Conservation (phyloP, 2,329 filamentous ascomycete species). For the Aspergillus arachidicola region DNA sequence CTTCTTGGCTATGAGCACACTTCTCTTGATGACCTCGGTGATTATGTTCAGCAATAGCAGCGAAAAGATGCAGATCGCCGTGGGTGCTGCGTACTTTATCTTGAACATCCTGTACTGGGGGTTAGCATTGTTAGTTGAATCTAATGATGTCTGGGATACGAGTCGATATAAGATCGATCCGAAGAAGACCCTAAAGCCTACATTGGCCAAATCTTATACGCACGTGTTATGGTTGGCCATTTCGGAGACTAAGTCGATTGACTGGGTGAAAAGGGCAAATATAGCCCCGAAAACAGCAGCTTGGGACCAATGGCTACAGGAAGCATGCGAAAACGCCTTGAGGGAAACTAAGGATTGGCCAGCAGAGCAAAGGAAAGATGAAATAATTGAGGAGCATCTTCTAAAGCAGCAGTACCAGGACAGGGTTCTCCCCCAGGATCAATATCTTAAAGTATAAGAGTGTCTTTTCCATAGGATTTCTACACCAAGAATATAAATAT, state of each 20-base stretch:
- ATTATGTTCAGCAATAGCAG: conserved; percentile 64
- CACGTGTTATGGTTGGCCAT: conserved; percentile 63
- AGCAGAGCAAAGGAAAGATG: not conserved
- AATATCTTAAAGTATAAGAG: too few species aligned
- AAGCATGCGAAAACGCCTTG: conserved; percentile 13
- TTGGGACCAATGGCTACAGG: conserved; percentile 58
- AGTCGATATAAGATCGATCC: too few species aligned
- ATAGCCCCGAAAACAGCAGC: conserved; percentile 55
- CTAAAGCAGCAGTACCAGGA: too few species aligned
- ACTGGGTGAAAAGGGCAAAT: conserved; percentile 57
- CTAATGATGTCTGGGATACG: conserved; percentile 59
- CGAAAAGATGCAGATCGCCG: conserved; percentile 63
- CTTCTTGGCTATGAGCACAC: conserved; percentile 61
- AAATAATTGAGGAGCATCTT: not conserved
- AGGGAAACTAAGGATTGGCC: not conserved
- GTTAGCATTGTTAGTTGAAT: conserved; percentile 53
- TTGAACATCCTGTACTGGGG: conserved; percentile 65
- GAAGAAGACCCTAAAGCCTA: too few species aligned
- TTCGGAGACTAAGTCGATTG: conserved; percentile 54
- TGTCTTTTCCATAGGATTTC: too few species aligned
- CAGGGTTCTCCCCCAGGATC: too few species aligned
- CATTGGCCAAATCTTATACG: too few species aligned
- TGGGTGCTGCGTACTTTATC: conserved; percentile 60
- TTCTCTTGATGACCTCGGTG: conserved; percentile 63
- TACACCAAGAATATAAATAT: too few species aligned